A percentile compares a stretch with the other conserved stretches of the same genome.
Conservation (phyloP, 1,139 yeast species). For the Magnusiomyces fungicola region DNA sequence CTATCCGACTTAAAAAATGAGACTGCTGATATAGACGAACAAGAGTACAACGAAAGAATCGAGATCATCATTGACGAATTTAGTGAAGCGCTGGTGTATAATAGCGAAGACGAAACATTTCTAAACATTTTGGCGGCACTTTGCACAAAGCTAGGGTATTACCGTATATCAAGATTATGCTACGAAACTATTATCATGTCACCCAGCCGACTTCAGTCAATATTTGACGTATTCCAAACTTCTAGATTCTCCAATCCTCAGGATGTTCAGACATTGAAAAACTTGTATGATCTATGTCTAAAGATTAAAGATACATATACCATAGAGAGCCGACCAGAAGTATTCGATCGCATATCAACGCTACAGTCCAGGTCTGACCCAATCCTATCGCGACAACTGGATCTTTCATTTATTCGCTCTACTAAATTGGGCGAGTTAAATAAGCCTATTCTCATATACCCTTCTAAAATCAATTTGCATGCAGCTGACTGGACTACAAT, state of each 20-base stretch:
- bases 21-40: constrained; percentile 20
- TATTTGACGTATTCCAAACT: constrained; percentile 20
- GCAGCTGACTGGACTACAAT: constrained; percentile 26
- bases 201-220: constrained; percentile 23
- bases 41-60: constrained; percentile 24
- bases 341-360: background rate
- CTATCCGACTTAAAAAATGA: constrained; percentile 42
- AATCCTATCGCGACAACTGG: background rate
- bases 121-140: constrained; percentile 24
- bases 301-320: constrained; percentile 38
- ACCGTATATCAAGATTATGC: constrained; percentile 51
- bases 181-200: constrained; percentile 51
- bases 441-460: constrained; percentile 9
- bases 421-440: constrained; percentile 27
- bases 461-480: constrained; percentile 19
- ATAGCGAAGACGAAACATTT: constrained; percentile 29
- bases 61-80: constrained; percentile 28
- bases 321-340: background rate
- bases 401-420: constrained; percentile 33
- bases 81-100: constrained; percentile 31
- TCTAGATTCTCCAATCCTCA: constrained; percentile 22
- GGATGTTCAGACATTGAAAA: constrained; percentile 18
- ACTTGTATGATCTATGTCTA: constrained; percentile 10
- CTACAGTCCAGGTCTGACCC: background rate
- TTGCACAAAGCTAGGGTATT: constrained; percentile 27